Evolutionary conservation across 2,329 filamentous ascomycete genomes (phyloP).

Genomic region (Alternaria arborescens): DNA sequence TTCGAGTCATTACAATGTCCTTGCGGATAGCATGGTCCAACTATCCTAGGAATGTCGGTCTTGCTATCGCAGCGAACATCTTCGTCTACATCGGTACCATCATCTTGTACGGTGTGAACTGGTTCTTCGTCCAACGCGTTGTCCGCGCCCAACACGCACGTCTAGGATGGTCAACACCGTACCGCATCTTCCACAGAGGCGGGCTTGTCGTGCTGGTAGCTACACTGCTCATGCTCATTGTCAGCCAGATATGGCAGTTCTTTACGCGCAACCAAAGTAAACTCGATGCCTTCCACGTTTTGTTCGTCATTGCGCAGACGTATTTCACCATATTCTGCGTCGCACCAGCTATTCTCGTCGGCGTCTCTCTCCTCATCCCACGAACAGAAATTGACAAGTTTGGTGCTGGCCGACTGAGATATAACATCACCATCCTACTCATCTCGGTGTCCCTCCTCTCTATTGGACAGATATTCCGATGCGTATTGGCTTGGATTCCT

Average conservation of each 20-base stretch:
- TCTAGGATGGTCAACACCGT: conserved; percentile 71
- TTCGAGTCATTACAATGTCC: conserved; percentile 54
- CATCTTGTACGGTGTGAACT: conserved; percentile 79
- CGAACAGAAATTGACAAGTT: conserved; percentile 64
- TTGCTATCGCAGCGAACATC: conserved; percentile 69
- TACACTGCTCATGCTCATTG: conserved; percentile 72
- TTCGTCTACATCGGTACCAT: conserved; percentile 79
- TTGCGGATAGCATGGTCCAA: conserved; percentile 51
- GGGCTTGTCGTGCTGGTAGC: conserved; percentile 64
- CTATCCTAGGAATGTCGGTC: conserved; percentile 52
- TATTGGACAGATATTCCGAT: conserved; percentile 74
- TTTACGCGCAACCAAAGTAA: conserved; percentile 68
- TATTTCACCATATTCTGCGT: conserved; percentile 73
- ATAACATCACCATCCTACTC: conserved; percentile 73
- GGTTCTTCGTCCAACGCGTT: conserved; percentile 80
- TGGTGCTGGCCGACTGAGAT: conserved; percentile 71
- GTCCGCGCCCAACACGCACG: conserved; percentile 75
- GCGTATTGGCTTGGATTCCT: conserved; percentile 65
- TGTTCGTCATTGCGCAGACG: conserved; percentile 71
- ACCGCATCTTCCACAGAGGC: conserved; percentile 58
- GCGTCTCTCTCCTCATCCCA: conserved; percentile 58
- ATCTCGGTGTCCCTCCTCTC: conserved; percentile 67
- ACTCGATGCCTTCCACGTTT: conserved; percentile 64
- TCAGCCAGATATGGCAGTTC: conserved; percentile 68
- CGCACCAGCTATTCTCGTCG: conserved; percentile 68